phyloP scores from a whole-genome alignment of 176 grass and related monocot genomes.

The Cocos nucifera region DNA sequence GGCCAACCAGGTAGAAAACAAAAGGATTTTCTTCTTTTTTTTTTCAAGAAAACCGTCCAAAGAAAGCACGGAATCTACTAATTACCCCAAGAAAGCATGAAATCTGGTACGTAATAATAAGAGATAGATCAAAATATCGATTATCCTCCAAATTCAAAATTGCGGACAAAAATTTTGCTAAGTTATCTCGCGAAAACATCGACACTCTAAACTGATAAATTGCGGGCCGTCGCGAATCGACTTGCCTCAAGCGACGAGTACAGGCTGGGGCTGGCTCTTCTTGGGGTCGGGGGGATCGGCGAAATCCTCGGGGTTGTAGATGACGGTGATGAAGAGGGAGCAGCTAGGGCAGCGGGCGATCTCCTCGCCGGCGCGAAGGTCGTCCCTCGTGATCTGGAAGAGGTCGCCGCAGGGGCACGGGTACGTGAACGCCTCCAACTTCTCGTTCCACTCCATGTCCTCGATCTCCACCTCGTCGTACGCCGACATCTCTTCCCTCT shows the following conservation, averaged over 20 bases:
- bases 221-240: too few relatives aligned
- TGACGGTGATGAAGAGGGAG: constrained; percentile 88
- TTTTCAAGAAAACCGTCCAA: too few relatives aligned
- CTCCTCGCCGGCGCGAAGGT: constrained; percentile 90
- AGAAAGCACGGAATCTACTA: too few relatives aligned
- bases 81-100: too few relatives aligned
- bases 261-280: constrained; percentile 25
- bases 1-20: too few relatives aligned
- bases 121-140: too few relatives aligned
- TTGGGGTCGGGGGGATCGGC: constrained; percentile 34
- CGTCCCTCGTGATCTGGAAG: constrained; percentile 82
- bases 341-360: constrained; percentile 84
- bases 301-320: constrained; percentile 94
- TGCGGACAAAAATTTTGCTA: too few relatives aligned
- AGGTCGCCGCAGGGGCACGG: constrained; percentile 94
- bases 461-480: constrained; percentile 99
- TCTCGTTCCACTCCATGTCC: constrained; percentile 93
- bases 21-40: too few relatives aligned
- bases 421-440: constrained; percentile 82
- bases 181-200: too few relatives aligned
- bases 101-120: too few relatives aligned
- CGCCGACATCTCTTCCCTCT: constrained; percentile 42
- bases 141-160: too few relatives aligned
- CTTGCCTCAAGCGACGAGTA: constrained; percentile 51
- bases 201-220: too few relatives aligned